Conservation (phyloP, 2,329 filamentous ascomycete species). For the Diplocarpon mali region DNA sequence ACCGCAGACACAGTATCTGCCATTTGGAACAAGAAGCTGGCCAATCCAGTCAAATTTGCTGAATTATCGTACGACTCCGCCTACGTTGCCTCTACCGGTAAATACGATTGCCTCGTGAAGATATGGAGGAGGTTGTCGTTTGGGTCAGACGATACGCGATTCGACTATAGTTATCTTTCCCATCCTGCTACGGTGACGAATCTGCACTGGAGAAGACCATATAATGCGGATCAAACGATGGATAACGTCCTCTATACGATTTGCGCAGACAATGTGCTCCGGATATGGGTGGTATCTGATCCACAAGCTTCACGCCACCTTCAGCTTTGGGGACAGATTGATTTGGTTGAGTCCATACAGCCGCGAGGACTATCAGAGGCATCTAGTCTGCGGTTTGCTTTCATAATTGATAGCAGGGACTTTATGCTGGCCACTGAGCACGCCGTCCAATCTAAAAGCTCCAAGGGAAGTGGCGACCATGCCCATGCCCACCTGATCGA, state of each 20-base stretch:
- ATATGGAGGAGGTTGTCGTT: slow-evolving; percentile 85
- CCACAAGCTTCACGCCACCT: slow-evolving; percentile 60
- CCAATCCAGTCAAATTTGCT: slow-evolving; percentile 63
- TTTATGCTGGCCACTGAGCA: slow-evolving; percentile 68
- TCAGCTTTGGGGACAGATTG: slow-evolving; percentile 69
- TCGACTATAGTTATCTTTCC: slow-evolving; percentile 83
- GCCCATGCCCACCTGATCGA: slow-evolving; percentile 77
- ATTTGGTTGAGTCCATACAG: slow-evolving; percentile 62
- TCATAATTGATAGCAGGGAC: slow-evolving; percentile 73
- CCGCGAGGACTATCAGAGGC: slow-evolving; percentile 13
- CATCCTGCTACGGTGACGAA: slow-evolving; percentile 73
- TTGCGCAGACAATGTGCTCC: slow-evolving; percentile 67
- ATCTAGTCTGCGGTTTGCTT: slow-evolving; percentile 49
- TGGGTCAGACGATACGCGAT: slow-evolving; percentile 69
- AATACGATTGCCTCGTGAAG: slow-evolving; percentile 75
- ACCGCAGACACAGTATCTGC: slow-evolving; percentile 38
- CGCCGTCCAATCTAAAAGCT: slow-evolving; percentile 50
- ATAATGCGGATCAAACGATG: slow-evolving; percentile 63
- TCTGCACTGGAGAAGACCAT: slow-evolving; percentile 75
- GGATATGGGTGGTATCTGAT: slow-evolving; percentile 75
- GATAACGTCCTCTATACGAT: slow-evolving; percentile 88
- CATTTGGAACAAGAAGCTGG: slow-evolving; percentile 65
- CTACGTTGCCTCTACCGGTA: slow-evolving; percentile 71
- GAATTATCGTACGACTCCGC: slow-evolving; percentile 77
- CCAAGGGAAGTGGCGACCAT: slow-evolving; percentile 46